phyloP scores from a whole-genome alignment of 441 rosid species.

The Macaranga tanarius region DNA sequence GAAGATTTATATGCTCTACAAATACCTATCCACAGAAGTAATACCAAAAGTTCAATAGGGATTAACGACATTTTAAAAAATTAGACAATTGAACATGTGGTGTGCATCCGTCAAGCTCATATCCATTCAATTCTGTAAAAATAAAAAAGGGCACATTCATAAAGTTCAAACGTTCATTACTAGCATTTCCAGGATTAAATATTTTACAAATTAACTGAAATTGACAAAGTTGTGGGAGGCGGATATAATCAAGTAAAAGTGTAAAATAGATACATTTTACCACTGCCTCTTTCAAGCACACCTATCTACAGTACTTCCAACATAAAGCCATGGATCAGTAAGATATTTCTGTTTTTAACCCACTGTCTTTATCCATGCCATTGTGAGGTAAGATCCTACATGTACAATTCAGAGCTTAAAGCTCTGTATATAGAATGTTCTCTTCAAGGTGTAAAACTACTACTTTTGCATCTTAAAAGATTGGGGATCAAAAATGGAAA shows the following conservation, averaged over 20 bases:
- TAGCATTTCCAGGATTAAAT: background rate
- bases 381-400: background rate
- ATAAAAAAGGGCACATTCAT: background rate
- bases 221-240: background rate
- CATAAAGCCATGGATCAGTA: background rate
- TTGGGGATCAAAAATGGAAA: background rate
- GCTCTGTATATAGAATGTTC: background rate
- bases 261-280: no score
- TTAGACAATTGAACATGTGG: background rate
- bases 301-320: background rate
- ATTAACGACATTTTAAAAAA: background rate
- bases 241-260: background rate
- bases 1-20: background rate
- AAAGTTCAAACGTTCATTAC: background rate
- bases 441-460: background rate
- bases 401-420: background rate
- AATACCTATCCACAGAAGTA: background rate
- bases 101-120: constrained; percentile 1
- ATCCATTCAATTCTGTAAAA: background rate
- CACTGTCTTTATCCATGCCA: background rate
- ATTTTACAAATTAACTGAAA: background rate
- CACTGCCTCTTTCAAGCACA: constrained; percentile 4
- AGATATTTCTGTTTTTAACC: background rate
- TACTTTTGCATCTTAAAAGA: background rate
- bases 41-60: background rate